Evolutionary conservation across 2,329 filamentous ascomycete genomes (phyloP), one percentile per base, ranked within the genome.

Genomic region (Xylaria multiplex): DNA sequence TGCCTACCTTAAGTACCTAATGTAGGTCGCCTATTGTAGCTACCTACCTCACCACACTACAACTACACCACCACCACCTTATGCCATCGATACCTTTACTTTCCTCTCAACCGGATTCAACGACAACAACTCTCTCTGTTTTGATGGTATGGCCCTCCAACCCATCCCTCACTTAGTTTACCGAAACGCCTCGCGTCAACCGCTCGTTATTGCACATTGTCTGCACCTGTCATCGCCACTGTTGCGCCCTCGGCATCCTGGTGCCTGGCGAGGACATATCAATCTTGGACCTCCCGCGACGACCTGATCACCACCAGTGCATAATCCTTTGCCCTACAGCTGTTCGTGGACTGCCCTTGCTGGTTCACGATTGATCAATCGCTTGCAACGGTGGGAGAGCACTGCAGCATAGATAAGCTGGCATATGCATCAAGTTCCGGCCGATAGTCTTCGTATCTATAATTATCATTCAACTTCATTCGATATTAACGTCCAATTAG

Each of bases 241-340:
- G 32, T 45, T 59, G 49, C 66, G 43, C 59, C 52, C 60, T 55
- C 46, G 57, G 54, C 55, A 66, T 67, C 37, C 46, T 60, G 66
- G 57, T 66, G 68, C 66, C 66, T 70, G 56, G 66, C 60, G 40
- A 59, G 58, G 55, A 62, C 46, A 49, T 48, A 59, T 57, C 55
- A 37, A 52, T 53, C 32, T 56, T 42, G 42, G 42, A 54, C 48
- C 42, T 50, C 57, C 53, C 61, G 57, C 46, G 57, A 63, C 54
- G 59, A 58, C 64, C 55, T 50, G 49, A 49, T 42, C 60, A 49
- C 45, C 40, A 37, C 30, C 54, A 37, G 43, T 59, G 55, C 54
- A 54, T 55, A 37, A 30, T 27, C 27, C 40, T 32, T 57, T 32
- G 22, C 46, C 52, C 30, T 54, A 32, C 49, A 35, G 24, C 49